phyloP scores from a whole-genome alignment of 2,329 filamentous ascomycete genomes.

The Xylariomycetidae sp. region DNA sequence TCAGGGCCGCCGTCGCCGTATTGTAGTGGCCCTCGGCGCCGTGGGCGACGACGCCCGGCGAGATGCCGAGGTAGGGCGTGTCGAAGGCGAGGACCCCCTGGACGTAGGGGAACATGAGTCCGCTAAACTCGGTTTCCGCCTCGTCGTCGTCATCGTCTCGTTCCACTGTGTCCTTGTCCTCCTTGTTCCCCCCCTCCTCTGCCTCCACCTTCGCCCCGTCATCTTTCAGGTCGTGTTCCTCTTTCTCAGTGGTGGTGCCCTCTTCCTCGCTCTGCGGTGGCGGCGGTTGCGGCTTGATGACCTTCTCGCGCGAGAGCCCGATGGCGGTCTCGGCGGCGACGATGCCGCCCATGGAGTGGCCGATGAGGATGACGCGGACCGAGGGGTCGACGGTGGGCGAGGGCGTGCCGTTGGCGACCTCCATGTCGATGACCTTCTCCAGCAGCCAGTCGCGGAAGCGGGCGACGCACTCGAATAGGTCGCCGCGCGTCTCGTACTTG shows the following conservation, averaged over 20 bases:
- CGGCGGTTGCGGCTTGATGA: slow-evolving; percentile 41
- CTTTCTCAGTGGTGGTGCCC: slow-evolving; percentile 26
- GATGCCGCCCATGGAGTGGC: slow-evolving; percentile 68
- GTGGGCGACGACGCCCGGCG: slow-evolving; percentile 78
- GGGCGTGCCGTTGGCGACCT: slow-evolving; percentile 63
- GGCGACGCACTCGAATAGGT: slow-evolving; percentile 65
- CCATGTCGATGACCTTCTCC: slow-evolving; percentile 89
- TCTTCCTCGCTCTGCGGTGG: no score
- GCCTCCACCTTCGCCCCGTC: slow-evolving; percentile 29
- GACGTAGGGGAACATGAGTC: slow-evolving; percentile 89
- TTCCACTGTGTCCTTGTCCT: slow-evolving; percentile 13
- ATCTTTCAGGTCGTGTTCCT: slow-evolving; percentile 26
- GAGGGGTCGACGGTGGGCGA: slow-evolving; percentile 28
- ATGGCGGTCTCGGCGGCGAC: slow-evolving; percentile 87
- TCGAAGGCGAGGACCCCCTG: slow-evolving; percentile 90
- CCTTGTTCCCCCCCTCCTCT: not conserved
- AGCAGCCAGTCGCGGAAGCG: slow-evolving; percentile 80
- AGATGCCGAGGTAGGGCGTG: slow-evolving; percentile 83
- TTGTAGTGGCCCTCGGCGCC: slow-evolving; percentile 84
- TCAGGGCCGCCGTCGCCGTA: slow-evolving; percentile 64
- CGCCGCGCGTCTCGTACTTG: slow-evolving; percentile 75
- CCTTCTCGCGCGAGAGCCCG: slow-evolving; percentile 56
- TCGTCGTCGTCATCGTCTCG: not conserved
- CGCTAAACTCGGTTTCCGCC: slow-evolving; percentile 40
- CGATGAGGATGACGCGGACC: slow-evolving; percentile 26